Evolutionary conservation across 805 yeast species (phyloP), one percentile per base, ranked within the genome.

Genomic region (Tetrapisispora iriomotensis): DNA sequence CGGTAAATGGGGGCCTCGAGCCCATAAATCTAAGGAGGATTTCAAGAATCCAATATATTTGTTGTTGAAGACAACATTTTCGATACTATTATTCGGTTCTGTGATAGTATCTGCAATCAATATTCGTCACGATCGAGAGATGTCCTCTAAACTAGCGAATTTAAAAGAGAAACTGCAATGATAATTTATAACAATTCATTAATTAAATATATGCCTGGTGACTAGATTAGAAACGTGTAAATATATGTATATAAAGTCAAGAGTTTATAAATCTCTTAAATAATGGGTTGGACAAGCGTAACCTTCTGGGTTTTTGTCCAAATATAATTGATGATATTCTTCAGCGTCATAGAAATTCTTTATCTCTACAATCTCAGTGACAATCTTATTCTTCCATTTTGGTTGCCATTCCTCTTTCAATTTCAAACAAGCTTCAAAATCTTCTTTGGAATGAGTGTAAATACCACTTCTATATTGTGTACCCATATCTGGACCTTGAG

Each of bases 201-300:
- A n/a, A n/a, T n/a, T n/a, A n/a, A n/a, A n/a, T n/a, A n/a, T n/a
- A n/a, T n/a, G n/a, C n/a, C n/a, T n/a, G n/a, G n/a, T n/a, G n/a
- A n/a, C n/a, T n/a, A n/a, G n/a, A n/a, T n/a, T n/a, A n/a, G n/a
- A n/a, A n/a, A n/a, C n/a, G n/a, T n/a, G n/a, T n/a, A n/a, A n/a
- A n/a, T 23, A 23, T 23, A 10, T 10, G 25, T 10, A 23, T 23
- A 23, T 15, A 14, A 15, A 14, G 14, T 29, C 6, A 15, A 17
- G 18, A 31, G 7, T 13, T 25, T 27, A 39, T 25, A 39, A 29
- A 12, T 66, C 62, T 64, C 97, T 78, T 39, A 84, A 58, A 49
- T 72, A 87, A 56, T 90, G 97, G 4, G 90, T 77, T 17, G 95
- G 90, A 58, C 97, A 90, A 43, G 82, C 84, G 60, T 88, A 86